Evolutionary conservation across 257 asterid species (phyloP), one percentile per base, ranked within the genome.

Genomic region (Ballota nigra): DNA sequence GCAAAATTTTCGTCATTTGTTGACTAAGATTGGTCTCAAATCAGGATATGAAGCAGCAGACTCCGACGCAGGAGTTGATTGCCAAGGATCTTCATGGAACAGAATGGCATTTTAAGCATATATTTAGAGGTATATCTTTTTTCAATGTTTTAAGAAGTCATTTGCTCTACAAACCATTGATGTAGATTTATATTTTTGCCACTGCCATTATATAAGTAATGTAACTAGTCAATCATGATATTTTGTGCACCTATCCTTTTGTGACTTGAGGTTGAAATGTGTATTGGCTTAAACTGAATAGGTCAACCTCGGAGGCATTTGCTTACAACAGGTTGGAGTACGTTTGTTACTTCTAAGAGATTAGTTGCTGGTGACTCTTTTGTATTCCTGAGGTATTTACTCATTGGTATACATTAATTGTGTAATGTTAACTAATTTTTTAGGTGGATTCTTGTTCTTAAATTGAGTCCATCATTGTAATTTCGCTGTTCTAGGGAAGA

Each of bases 301-400:
- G 96, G 96, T 65, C 96, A 90, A 78, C 96, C 96, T 53, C 85
- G 91, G 73, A 88, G 96, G 82, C 95, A 90, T 77, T 82, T 90
- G 83, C 91, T 90, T 36, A 90, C 96, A 16, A 90, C 96, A 5
- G 96, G 96, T 22, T 90, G 96, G 96, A 90, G 96, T 76, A 83
- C 90, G 6, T 90, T 88, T 72, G 96, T 88, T 20, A 86, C 91
- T 53, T 86, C 92, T 2, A 90, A 90, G 83, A 79, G 88, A 83
- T 79, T 90, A 81, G 89, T 81, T 19, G 89, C 96, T 23, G 91
- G 96, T 9, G 96, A 90, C 73, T 84, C 92, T 34, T 88, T 90
- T 78, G 87, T 90, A 68, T 90, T 90, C 49, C 79, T 90, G 60
- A 88, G 96, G 96, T 89, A 76, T 53, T 69, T 56, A 29, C 23